These are phyloP conservation scores for Aspergillus versicolor DNA, from an alignment of 2,329 filamentous ascomycete genomes.

Conservation along the genomic window DNA sequence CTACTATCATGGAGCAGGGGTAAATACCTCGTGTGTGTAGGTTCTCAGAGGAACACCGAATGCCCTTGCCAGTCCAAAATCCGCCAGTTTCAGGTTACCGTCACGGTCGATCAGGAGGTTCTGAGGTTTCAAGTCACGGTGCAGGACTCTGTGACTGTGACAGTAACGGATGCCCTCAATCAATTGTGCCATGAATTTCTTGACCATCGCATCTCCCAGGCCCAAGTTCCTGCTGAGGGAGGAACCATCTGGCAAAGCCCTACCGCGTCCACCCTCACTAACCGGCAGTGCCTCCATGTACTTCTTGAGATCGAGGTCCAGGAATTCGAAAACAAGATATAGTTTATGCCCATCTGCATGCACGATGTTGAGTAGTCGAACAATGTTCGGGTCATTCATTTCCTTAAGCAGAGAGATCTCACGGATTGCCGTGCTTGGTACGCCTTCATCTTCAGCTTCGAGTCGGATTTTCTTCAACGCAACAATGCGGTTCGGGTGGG, in stretches of 20 bases:
- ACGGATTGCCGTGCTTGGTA: slow-evolving; percentile 88
- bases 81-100: slow-evolving; percentile 84
- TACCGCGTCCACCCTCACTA: slow-evolving; percentile 79
- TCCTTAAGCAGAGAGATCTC: slow-evolving; percentile 94
- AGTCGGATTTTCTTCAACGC: slow-evolving; percentile 94
- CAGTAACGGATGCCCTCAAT: slow-evolving; percentile 84
- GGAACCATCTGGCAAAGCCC: slow-evolving; percentile 77
- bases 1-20: background rate
- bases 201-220: slow-evolving; percentile 76
- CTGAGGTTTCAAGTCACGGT: slow-evolving; percentile 87
- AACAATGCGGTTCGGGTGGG: slow-evolving; percentile 78
- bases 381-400: slow-evolving; percentile 89
- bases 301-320: slow-evolving; percentile 79
- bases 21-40: slow-evolving; percentile 77
- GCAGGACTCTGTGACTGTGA: slow-evolving; percentile 81
- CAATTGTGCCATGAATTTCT: slow-evolving; percentile 89
- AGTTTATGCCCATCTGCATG: slow-evolving; percentile 94
- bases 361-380: slow-evolving; percentile 85
- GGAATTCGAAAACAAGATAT: slow-evolving; percentile 88
- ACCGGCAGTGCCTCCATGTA: slow-evolving; percentile 83
- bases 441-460: slow-evolving; percentile 91
- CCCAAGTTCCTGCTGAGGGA: slow-evolving; percentile 66
- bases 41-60: slow-evolving; percentile 89
- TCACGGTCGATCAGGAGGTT: slow-evolving; percentile 84
- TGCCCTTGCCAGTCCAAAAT: slow-evolving; percentile 85